Evolutionary conservation across 345 rosid genomes (phyloP).

Genomic region (Passiflora organensis): DNA sequence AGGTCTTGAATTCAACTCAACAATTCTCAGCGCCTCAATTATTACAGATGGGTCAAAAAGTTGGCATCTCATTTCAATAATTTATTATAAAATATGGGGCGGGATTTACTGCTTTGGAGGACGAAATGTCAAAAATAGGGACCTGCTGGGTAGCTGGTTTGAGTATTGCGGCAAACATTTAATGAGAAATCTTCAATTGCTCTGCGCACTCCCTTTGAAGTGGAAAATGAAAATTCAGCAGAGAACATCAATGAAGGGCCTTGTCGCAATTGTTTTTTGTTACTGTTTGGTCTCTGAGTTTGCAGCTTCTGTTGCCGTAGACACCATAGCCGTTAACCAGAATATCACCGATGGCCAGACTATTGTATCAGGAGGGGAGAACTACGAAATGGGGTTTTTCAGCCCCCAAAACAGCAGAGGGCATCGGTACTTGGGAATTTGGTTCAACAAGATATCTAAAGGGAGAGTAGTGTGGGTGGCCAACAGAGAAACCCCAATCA

Average conservation of each 20-base stretch:
- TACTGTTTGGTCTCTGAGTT: background rate
- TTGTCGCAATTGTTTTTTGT: background rate
- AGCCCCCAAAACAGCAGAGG: slow-evolving; percentile 1
- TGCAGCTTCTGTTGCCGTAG: background rate
- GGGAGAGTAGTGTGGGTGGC: slow-evolving; percentile 27
- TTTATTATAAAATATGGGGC: too few relatives aligned
- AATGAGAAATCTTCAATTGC: too few relatives aligned
- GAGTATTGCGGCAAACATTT: too few relatives aligned
- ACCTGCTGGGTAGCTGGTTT: too few relatives aligned
- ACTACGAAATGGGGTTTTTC: slow-evolving; percentile 34
- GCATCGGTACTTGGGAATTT: slow-evolving; percentile 25
- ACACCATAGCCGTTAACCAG: slow-evolving; percentile 12
- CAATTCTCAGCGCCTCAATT: too few relatives aligned
- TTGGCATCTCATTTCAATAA: too few relatives aligned
- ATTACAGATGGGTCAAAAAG: too few relatives aligned
- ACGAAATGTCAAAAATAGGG: too few relatives aligned
- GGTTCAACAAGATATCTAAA: slow-evolving; percentile 23
- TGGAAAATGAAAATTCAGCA: too few relatives aligned
- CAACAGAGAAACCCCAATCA: slow-evolving; percentile 20
- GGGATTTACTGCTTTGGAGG: too few relatives aligned
- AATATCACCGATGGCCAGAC: slow-evolving; percentile 25
- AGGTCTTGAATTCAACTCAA: too few relatives aligned
- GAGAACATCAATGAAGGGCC: slow-evolving; percentile 7
- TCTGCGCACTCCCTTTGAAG: too few relatives aligned
- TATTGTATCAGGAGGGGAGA: slow-evolving; percentile 15